Evolutionary conservation across 2,329 filamentous ascomycete species (phyloP), one percentile per base, ranked within the genome.

Genomic region (Venturia oleaginea): DNA sequence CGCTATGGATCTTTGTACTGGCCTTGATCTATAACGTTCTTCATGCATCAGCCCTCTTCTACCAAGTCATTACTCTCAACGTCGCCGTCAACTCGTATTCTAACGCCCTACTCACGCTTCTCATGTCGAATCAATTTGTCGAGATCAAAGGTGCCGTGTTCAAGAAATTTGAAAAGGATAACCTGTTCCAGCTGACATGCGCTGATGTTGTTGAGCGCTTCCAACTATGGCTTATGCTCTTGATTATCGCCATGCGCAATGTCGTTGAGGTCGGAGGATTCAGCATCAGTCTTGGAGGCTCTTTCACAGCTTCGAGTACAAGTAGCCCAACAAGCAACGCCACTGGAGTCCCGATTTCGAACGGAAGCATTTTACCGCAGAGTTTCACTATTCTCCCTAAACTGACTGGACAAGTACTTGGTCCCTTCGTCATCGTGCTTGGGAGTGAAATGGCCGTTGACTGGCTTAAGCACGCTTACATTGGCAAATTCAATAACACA

Each of bases 141-240:
- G 94, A 99, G 77, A 96, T 99, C 80, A 99, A 99, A 73, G 91
- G 91, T 66, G 95, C 92, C 0, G 95, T 99, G 0, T 99, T 99
- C 81, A 97, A 99, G 79, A 94, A 93, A 66, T 96, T 97, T 68
- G 94, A 99, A 71, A 97, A 97, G 74, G 94, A 99, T 72, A 97
- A 96, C 68, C 80, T 96, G 0, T 99, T 99, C 73, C 94, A 99
- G 74, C 82, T 99, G 17, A 96, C 93, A 0, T 99, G 94, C 69
- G 93, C 94, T 4, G 94, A 99, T 73, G 88, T 99, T 40, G 94
- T 99, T 1, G 94, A 99, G 76, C 86, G 94, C 1, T 99, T 99
- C 71, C 94, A 99, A 72, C 84, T 99, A 1, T 97, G 93, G 91
- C 85, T 99, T 59, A 97, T 99, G 88, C 83, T 99, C 1, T 83